Evolutionary conservation across 176 grass and related monocot genomes (phyloP), one percentile per base, ranked within the genome.

Genomic region (Echinochloa phyllopogon): DNA sequence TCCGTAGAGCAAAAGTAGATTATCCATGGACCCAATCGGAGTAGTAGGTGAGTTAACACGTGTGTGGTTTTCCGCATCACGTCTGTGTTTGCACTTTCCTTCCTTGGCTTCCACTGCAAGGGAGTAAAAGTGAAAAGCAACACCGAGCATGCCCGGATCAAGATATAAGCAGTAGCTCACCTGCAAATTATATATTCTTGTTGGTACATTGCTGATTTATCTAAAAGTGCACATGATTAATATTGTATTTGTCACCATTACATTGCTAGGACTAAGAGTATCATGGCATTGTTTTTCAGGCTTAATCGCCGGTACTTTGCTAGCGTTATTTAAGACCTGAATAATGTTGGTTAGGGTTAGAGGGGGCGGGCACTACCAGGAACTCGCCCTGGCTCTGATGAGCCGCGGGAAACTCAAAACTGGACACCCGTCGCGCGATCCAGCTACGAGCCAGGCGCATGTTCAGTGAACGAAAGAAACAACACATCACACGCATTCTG

Each of bases 51-150:
- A 76, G 13, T 13, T 55, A 25, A 81, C 52, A 85, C 70, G 43
- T 81, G 77, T 85, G 11, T 77, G 88, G 72, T 90, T 90, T 72
- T 77, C 64, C 63, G 63, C 72, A 0, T 56, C 62, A 45, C 88
- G 77, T 14, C 56, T 77, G 77, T 71, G 20, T 38, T 53, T 44
- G 39, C 72, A 77, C 78, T 29, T 6, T 48, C 45, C 4, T 71
- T 53, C 1, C 78, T 62, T 87, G 42, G 69, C 89, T 83, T 91
- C 33, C n/a, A 59, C 78, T 55, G 33, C 80, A 80, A 73, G 89
- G 33, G 74, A 83, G 45, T 68, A 38, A 82, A 73, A 65, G 59
- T 55, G 4, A 38, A 56, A 79, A 59, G 59, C 56, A 69, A 25
- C 40, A 21, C 60, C 17, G 44, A 24, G 4, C 58, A 25, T 24